Percentiles rank a stretch among this genome's conserved stretches.
Evolutionary conservation across 2,329 filamentous ascomycete species (phyloP).

Genomic region (Lojkania enalia): DNA sequence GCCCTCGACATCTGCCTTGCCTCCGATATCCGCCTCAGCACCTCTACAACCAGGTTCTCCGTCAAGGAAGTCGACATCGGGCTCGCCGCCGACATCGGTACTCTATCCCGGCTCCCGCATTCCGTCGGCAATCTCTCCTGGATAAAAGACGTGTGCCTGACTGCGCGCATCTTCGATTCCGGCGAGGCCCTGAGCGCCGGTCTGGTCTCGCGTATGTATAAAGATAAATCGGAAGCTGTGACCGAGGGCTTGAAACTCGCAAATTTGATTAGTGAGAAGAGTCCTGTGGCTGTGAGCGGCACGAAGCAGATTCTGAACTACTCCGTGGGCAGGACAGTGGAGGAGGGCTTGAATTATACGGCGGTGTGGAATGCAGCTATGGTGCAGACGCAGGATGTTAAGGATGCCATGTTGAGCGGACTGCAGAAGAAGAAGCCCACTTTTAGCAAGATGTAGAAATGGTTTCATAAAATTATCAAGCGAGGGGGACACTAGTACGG

Average conservation of each 20-base stretch:
- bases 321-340: slow-evolving; percentile 74
- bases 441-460: slow-evolving; percentile 76
- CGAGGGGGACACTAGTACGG: neutral
- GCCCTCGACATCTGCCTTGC: slow-evolving; percentile 61
- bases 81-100: slow-evolving; percentile 77
- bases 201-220: slow-evolving; percentile 68
- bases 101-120: slow-evolving; percentile 72
- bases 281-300: slow-evolving; percentile 82
- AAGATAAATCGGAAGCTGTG: slow-evolving; percentile 64
- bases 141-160: slow-evolving; percentile 78
- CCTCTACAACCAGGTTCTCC: slow-evolving; percentile 63
- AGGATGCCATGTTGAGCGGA: slow-evolving; percentile 72
- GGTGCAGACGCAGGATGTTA: slow-evolving; percentile 78
- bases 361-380: slow-evolving; percentile 84
- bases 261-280: slow-evolving; percentile 72
- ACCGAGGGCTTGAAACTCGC: slow-evolving; percentile 66
- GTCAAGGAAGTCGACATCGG: slow-evolving; percentile 86
- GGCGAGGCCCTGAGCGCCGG: slow-evolving; percentile 71
- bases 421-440: slow-evolving; percentile 77
- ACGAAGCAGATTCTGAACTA: slow-evolving; percentile 88
- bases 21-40: slow-evolving; percentile 70
- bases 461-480: neutral
- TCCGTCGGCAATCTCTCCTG: slow-evolving; percentile 71
- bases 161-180: slow-evolving; percentile 69
- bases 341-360: slow-evolving; percentile 81